phyloP scores from a whole-genome alignment of 2,329 filamentous ascomycete genomes.

The Colletotrichum phormii region DNA sequence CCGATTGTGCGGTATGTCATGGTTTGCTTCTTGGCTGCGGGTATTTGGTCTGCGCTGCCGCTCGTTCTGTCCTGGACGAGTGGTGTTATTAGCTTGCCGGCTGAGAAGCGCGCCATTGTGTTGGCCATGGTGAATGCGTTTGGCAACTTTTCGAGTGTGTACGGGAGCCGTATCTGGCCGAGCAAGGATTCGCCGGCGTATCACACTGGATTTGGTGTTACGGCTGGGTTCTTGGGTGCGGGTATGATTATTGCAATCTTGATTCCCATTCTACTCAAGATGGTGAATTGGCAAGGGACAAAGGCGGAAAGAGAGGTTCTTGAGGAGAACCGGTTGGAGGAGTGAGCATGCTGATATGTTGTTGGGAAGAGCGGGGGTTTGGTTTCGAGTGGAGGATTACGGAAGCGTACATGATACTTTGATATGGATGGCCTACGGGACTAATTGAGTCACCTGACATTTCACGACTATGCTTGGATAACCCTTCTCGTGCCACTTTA shows the following conservation, averaged over 20 bases:
- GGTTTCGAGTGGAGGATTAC: no score
- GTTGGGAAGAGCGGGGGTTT: neutral
- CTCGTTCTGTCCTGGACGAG: slow-evolving; percentile 45
- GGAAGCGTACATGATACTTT: neutral
- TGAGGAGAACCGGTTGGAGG: slow-evolving; percentile 8
- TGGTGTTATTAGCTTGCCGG: slow-evolving; percentile 41
- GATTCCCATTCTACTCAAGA: slow-evolving; percentile 39
- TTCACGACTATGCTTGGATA: neutral
- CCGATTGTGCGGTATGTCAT: slow-evolving; percentile 44
- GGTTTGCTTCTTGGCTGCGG: slow-evolving; percentile 43
- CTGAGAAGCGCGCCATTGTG: slow-evolving; percentile 47
- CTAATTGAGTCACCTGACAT: neutral
- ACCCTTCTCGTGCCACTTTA: no score
- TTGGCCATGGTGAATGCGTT: slow-evolving; percentile 46
- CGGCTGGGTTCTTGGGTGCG: slow-evolving; percentile 42
- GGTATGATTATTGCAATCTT: slow-evolving; percentile 41
- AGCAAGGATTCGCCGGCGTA: slow-evolving; percentile 41
- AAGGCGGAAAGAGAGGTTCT: slow-evolving; percentile 35
- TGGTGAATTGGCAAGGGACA: slow-evolving; percentile 35
- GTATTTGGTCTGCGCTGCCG: slow-evolving; percentile 42
- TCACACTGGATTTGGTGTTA: slow-evolving; percentile 44
- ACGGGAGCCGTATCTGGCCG: slow-evolving; percentile 47
- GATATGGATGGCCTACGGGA: neutral
- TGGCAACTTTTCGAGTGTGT: slow-evolving; percentile 47
- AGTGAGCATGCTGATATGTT: neutral